Conservation (phyloP, 306 rosid species). For the Trifolium pratense region DNA sequence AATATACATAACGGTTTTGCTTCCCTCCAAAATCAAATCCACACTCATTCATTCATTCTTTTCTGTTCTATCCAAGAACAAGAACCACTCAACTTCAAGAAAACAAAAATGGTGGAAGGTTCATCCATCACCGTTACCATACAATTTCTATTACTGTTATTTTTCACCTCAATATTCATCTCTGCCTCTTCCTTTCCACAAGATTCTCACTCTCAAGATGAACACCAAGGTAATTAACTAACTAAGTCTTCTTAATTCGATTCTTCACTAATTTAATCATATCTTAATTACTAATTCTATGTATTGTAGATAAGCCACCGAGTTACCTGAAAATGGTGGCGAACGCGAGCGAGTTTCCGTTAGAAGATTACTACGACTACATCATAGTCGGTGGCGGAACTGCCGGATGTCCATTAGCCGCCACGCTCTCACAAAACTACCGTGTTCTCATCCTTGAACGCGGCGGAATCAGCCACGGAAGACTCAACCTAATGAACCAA, state of each 20-base stretch:
- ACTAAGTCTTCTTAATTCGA: neutral
- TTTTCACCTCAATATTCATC: neutral
- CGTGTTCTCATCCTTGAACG: slow-evolving; percentile 78
- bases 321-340: slow-evolving; percentile 57
- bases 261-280: neutral
- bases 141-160: neutral
- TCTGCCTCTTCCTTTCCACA: neutral
- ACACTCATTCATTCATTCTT: slow-evolving; percentile 10
- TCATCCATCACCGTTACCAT: neutral
- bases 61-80: neutral
- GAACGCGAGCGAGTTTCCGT: slow-evolving; percentile 72
- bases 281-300: neutral
- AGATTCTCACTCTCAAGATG: neutral
- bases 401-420: slow-evolving; percentile 90
- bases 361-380: slow-evolving; percentile 82
- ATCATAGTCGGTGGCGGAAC: slow-evolving; percentile 94
- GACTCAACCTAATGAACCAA: slow-evolving; percentile 62
- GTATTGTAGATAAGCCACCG: neutral
- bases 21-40: slow-evolving; percentile 7
- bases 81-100: neutral
- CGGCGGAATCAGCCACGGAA: slow-evolving; percentile 58
- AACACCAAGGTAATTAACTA: neutral
- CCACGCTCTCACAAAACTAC: slow-evolving; percentile 62
- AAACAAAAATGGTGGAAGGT: slow-evolving; percentile 1
- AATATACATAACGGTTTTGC: slow-evolving; percentile 13